Evolutionary conservation across 345 rosid genomes (phyloP), one percentile per base, ranked within the genome.

Genomic region (Eucalyptus regnans): DNA sequence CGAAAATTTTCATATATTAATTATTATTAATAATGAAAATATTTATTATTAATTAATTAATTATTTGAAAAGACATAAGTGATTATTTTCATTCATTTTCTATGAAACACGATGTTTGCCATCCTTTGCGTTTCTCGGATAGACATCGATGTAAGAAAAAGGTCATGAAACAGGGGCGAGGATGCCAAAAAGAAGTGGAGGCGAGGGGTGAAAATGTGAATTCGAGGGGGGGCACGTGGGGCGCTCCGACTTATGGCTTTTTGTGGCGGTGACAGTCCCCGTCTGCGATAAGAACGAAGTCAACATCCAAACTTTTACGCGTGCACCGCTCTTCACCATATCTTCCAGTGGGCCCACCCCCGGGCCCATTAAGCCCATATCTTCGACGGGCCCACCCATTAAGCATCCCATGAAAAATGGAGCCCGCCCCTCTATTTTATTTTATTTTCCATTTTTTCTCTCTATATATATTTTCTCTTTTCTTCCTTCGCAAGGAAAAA

Each of bases 51-150:
- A 0, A 56, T 23, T 4, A 0, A 56, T 23, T 56, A 56, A 56
- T 9, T 18, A 52, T 52, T 18, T 52, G 1, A 52, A 52, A 3
- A 0, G 10, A 52, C 1, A 52, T 52, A 18, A 52, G 0, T 52
- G 58, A 52, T 52, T 0, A 52, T 52, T 5, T 14, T 4, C 29
- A 58, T 58, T 58, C 6, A 58, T 58, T 62, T 3, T 12, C 15
- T 12, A 29, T 0, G 0, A 12, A 62, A 62, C 8, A 6, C 16
- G 2, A 0, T 0, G 17, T 29, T 6, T 29, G 31, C 17, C 2
- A 27, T 62, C 18, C 18, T 1, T 1, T 0, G 17, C 18, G 23
- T 33, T 68, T 33, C 23, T 68, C 2, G 2, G 6, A 68, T 68
- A 9, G 43, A 0, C 37, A 68, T 68, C 80, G 43, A 64, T n/a